Percentiles rank a stretch among this genome's conserved stretches.
phyloP scores from a whole-genome alignment of 805 yeast genomes.

The Brettanomyces naardenensis region DNA sequence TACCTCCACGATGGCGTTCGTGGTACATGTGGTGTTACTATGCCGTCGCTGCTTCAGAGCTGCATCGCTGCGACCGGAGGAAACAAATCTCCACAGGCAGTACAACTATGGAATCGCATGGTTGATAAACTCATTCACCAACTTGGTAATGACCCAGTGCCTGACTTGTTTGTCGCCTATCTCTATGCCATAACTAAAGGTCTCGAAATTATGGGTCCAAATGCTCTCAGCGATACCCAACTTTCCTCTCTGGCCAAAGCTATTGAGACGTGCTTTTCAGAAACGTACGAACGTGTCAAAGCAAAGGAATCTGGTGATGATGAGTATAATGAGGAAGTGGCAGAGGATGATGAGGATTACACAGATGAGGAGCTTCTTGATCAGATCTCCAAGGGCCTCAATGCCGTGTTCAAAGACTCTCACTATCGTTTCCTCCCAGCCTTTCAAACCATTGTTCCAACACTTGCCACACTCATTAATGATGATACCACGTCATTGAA shows the following conservation, averaged over 20 bases:
- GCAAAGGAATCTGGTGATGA: slow-evolving; percentile 60
- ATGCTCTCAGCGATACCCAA: slow-evolving; percentile 48
- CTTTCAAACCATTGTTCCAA: slow-evolving; percentile 58
- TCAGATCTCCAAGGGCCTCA: slow-evolving; percentile 71
- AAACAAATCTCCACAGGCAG: slow-evolving; percentile 46
- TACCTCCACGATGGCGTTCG: slow-evolving; percentile 93
- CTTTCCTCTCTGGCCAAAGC: slow-evolving; percentile 50
- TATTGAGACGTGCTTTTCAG: slow-evolving; percentile 52
- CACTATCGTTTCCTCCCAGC: slow-evolving; percentile 52
- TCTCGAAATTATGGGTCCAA: slow-evolving; percentile 58
- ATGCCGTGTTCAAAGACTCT: slow-evolving; percentile 59
- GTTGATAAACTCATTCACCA: slow-evolving; percentile 61
- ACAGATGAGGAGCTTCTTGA: slow-evolving; percentile 88
- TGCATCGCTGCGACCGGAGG: slow-evolving; percentile 48
- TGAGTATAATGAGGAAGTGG: slow-evolving; percentile 81
- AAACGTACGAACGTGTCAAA: slow-evolving; percentile 62
- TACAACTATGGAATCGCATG: slow-evolving; percentile 64
- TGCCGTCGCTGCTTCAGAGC: slow-evolving; percentile 68
- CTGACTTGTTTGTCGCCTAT: slow-evolving; percentile 73
- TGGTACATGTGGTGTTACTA: slow-evolving; percentile 77
- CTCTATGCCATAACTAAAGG: slow-evolving; percentile 65
- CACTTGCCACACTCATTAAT: slow-evolving; percentile 50
- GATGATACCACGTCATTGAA: slow-evolving; percentile 64
- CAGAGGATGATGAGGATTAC: slow-evolving; percentile 74
- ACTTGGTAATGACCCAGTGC: slow-evolving; percentile 69